phyloP scores from a whole-genome alignment of 164 flowering plant species.

The Pachysandra terminalis region DNA sequence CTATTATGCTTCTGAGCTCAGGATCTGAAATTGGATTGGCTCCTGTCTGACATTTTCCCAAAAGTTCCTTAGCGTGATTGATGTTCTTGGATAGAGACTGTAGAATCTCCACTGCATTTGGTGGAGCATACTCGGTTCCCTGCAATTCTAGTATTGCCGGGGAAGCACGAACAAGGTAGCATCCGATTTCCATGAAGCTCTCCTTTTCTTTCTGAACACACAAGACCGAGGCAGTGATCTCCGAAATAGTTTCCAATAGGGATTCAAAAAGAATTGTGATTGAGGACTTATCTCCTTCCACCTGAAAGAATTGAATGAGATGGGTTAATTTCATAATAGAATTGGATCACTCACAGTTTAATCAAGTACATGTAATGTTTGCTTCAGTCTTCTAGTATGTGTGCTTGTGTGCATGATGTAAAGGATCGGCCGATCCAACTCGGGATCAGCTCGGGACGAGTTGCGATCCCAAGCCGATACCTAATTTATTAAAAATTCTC shows the following conservation, averaged over 20 bases:
- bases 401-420: background rate
- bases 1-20: constrained; percentile 29
- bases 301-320: constrained; percentile 16
- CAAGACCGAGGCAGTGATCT: constrained; percentile 28
- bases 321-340: background rate
- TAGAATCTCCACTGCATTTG: constrained; percentile 38
- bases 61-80: constrained; percentile 39
- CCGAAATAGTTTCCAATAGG: constrained; percentile 42
- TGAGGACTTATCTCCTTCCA: constrained; percentile 14
- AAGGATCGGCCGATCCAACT: too few relatives aligned
- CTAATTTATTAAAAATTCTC: too few relatives aligned
- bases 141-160: constrained; percentile 53
- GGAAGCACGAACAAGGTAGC: constrained; percentile 53
- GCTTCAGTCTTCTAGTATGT: background rate
- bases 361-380: background rate
- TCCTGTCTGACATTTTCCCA: constrained; percentile 19
- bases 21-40: constrained; percentile 13
- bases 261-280: constrained; percentile 25
- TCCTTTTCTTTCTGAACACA: constrained; percentile 37
- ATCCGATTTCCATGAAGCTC: constrained; percentile 42
- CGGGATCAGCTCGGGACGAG: too few relatives aligned
- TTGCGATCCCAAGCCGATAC: too few relatives aligned
- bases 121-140: constrained; percentile 24
- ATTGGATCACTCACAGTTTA: background rate
- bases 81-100: constrained; percentile 37